These are phyloP conservation scores for Vitis cinerea DNA, from an alignment of 164 flowering plant genomes.

Conservation along the genomic window DNA sequence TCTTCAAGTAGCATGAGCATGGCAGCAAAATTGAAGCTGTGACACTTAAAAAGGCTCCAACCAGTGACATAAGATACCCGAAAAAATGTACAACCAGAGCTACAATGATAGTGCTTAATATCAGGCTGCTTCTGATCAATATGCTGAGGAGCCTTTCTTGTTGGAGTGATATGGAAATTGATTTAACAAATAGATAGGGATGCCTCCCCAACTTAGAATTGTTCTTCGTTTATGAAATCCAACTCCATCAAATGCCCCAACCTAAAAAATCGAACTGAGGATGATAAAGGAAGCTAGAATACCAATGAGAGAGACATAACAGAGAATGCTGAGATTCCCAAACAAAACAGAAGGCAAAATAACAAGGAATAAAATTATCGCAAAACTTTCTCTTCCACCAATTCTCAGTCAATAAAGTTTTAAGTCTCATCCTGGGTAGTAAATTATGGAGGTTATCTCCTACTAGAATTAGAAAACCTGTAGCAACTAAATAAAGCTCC, in stretches of 20 bases:
- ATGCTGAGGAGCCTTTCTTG: slow-evolving; percentile 2
- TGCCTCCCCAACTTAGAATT: not conserved
- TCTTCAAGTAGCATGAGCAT: slow-evolving; percentile 47
- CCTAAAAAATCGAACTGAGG: too few relatives aligned
- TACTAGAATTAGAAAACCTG: slow-evolving; percentile 13
- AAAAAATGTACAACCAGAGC: slow-evolving; percentile 40
- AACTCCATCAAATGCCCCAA: too few relatives aligned
- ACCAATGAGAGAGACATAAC: too few relatives aligned
- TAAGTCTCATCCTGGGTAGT: not conserved
- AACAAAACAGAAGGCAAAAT: too few relatives aligned
- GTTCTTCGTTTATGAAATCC: too few relatives aligned
- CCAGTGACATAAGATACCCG: slow-evolving; percentile 37
- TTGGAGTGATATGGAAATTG: not conserved
- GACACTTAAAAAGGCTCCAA: slow-evolving; percentile 37
- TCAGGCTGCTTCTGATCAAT: slow-evolving; percentile 12
- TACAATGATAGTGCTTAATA: slow-evolving; percentile 29
- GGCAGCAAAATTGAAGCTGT: slow-evolving; percentile 38
- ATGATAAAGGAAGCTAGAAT: too few relatives aligned
- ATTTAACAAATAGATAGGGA: too few relatives aligned
- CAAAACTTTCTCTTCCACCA: too few relatives aligned
- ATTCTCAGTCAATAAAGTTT: too few relatives aligned
- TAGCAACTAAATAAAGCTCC: not conserved
- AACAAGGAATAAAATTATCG: too few relatives aligned
- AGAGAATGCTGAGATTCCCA: too few relatives aligned
- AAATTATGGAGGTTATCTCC: not conserved